Conservation (phyloP, 306 rosid species). For the Pyrus communis region DNA sequence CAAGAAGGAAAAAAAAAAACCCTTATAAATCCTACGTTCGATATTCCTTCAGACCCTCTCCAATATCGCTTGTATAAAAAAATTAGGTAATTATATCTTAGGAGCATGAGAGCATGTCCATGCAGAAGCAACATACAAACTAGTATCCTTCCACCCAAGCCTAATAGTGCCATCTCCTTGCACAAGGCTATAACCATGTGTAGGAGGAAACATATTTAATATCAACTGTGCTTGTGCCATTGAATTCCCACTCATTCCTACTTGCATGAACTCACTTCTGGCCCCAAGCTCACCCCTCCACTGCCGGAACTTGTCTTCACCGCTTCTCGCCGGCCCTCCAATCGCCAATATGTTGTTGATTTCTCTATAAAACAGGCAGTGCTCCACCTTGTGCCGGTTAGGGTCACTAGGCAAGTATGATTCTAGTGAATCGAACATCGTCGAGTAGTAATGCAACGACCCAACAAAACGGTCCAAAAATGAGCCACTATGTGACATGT, state of each 20-base stretch:
- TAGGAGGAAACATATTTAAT: constrained; percentile 56
- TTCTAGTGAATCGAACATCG: constrained; percentile 80
- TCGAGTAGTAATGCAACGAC: constrained; percentile 74
- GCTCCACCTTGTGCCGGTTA: constrained; percentile 55
- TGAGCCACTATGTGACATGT: constrained; percentile 51
- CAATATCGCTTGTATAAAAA: neutral
- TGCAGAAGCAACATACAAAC: constrained; percentile 82
- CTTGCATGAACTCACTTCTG: constrained; percentile 38
- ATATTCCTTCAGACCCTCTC: neutral
- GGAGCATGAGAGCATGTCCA: constrained; percentile 54
- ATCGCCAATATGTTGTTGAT: constrained; percentile 71
- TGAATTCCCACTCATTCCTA: constrained; percentile 68
- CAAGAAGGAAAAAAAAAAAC: too few relatives aligned
- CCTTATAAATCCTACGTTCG: neutral
- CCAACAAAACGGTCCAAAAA: constrained; percentile 84
- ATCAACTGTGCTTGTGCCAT: constrained; percentile 88
- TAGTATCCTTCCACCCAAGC: constrained; percentile 81
- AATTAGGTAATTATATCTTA: constrained; percentile 5
- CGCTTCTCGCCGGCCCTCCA: constrained; percentile 79
- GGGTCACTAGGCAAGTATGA: constrained; percentile 38
- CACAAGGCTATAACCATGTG: constrained; percentile 58
- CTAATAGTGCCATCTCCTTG: constrained; percentile 71
- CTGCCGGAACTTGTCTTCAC: constrained; percentile 61
- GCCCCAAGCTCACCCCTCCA: constrained; percentile 67
- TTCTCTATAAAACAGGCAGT: constrained; percentile 40